These are phyloP conservation scores for Papiliotrema flavescens DNA, from an alignment of 1,284 basidiomycete genomes.

Conservation along the genomic window DNA sequence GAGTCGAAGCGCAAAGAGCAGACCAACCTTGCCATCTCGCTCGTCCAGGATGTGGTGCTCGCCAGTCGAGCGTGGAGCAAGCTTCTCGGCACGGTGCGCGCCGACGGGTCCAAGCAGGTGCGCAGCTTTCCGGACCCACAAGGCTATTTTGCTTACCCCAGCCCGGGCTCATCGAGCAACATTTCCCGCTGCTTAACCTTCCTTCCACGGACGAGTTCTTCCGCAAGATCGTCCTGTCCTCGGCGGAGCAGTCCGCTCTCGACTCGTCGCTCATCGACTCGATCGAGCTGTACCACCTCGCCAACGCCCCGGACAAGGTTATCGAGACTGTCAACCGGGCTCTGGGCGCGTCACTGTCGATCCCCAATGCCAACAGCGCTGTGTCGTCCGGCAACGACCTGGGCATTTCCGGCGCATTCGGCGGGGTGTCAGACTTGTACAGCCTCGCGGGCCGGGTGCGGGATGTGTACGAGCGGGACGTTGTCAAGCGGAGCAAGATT, in stretches of 20 bases:
- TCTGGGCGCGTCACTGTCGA: conserved; percentile 76
- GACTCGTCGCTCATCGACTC: conserved; percentile 75
- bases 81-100: conserved; percentile 82
- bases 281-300: conserved; percentile 93
- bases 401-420: conserved; percentile 38
- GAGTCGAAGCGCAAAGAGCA: conserved; percentile 69
- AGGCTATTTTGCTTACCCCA: no score
- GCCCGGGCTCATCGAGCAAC: conserved; percentile 83
- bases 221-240: conserved; percentile 73
- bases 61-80: conserved; percentile 77
- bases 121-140: no score
- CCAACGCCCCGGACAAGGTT: conserved; percentile 85
- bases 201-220: conserved; percentile 70
- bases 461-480: conserved; percentile 78
- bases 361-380: conserved; percentile 48
- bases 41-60: conserved; percentile 82
- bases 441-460: conserved; percentile 77
- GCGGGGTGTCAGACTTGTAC: conserved; percentile 58
- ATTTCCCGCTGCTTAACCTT: conserved; percentile 72
- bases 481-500: conserved; percentile 69
- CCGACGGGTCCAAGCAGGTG: conserved; percentile 84
- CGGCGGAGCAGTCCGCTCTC: conserved; percentile 69
- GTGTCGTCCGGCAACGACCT: conserved; percentile 11
- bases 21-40: conserved; percentile 77
- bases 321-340: conserved; percentile 83